These are phyloP conservation scores for Suillus occidentalis DNA, from an alignment of 768 basidiomycete species.

Conservation along the genomic window DNA sequence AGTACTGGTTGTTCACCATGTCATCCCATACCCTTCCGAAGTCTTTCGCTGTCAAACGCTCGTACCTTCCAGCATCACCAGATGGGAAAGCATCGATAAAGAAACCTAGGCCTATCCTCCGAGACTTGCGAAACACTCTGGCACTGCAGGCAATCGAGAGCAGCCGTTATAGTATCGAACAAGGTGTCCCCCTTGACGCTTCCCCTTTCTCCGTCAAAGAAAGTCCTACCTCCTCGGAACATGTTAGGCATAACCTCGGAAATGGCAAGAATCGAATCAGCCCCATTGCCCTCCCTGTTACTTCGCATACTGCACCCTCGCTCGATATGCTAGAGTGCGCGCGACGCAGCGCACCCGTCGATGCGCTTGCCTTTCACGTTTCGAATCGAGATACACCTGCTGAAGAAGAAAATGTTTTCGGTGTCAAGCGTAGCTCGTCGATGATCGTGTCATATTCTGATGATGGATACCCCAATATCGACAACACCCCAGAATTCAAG, in stretches of 20 bases:
- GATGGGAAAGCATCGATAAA: neutral
- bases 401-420: neutral
- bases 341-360: neutral
- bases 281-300: neutral
- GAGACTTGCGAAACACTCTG: conserved; percentile 18
- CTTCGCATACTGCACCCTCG: neutral
- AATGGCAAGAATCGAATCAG: neutral
- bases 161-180: conserved; percentile 18
- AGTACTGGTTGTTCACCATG: neutral
- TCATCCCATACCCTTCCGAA: neutral
- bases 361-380: neutral
- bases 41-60: neutral
- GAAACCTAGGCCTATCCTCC: conserved; percentile 17
- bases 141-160: conserved; percentile 10
- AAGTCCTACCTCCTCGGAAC: neutral
- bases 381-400: neutral
- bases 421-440: conserved; percentile 3
- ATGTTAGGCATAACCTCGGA: neutral
- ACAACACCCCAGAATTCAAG: neutral
- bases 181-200: neutral
- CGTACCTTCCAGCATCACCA: neutral
- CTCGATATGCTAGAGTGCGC: no score
- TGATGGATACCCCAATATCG: neutral
- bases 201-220: neutral
- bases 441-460: conserved; percentile 11